phyloP scores from a whole-genome alignment of 2,329 filamentous ascomycete genomes.

The Cryphonectria naterciae region DNA sequence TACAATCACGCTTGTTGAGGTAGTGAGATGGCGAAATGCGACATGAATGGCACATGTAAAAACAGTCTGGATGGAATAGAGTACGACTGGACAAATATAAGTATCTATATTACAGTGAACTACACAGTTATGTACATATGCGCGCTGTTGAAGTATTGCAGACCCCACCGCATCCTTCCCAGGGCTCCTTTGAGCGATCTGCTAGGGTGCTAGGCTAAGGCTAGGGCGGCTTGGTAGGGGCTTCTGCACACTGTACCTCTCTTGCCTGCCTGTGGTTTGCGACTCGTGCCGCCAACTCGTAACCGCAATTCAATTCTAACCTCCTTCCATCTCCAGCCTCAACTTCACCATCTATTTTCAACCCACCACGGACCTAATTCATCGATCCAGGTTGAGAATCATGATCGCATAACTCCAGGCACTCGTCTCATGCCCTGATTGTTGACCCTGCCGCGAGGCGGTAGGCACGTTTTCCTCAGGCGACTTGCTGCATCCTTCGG shows the following conservation, averaged over 20 bases:
- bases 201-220: not conserved
- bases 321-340: slow-evolving; percentile 34
- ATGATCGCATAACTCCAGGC: slow-evolving; percentile 47
- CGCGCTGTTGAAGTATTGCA: not conserved
- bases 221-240: not conserved
- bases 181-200: not conserved
- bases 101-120: not conserved
- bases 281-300: slow-evolving; percentile 4
- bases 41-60: not conserved
- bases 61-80: not conserved
- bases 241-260: not conserved
- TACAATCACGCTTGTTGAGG: not conserved
- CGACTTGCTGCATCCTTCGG: slow-evolving; percentile 40
- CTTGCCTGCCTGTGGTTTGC: not conserved
- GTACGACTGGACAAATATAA: not conserved
- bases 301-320: slow-evolving; percentile 29
- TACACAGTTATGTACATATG: not conserved
- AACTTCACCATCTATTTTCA: slow-evolving; percentile 45
- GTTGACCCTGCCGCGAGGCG: slow-evolving; percentile 46
- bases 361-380: slow-evolving; percentile 46
- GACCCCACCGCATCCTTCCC: not conserved
- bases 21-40: not conserved
- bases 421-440: slow-evolving; percentile 50
- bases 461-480: slow-evolving; percentile 51
- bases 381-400: slow-evolving; percentile 47